phyloP scores from a whole-genome alignment of 768 basidiomycete species.

The Hirschioporus abietinus region DNA sequence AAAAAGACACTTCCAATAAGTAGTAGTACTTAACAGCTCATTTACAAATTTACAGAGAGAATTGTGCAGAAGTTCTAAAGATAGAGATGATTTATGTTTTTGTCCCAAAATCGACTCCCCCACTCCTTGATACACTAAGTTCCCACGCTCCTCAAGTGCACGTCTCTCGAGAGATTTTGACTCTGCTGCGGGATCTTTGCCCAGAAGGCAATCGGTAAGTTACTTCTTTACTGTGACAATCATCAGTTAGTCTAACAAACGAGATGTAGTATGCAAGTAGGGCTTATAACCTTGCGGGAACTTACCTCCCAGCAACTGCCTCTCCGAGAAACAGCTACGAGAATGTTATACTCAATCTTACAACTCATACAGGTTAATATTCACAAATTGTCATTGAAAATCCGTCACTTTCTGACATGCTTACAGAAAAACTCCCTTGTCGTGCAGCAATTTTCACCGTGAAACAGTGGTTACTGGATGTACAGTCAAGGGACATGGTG shows the following conservation, averaged over 20 bases:
- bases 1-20: too few species aligned
- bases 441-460: conserved; percentile 94
- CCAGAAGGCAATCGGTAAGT: conserved; percentile 73
- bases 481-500: conserved; percentile 70
- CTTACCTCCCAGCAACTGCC: conserved; percentile 84
- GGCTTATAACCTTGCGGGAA: conserved; percentile 90
- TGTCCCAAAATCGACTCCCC: too few species aligned
- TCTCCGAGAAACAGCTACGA: conserved; percentile 72
- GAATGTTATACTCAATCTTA: conserved; percentile 81
- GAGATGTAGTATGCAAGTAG: conserved; percentile 68
- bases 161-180: conserved; percentile 72
- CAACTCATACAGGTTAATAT: conserved; percentile 78
- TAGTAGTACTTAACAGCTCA: too few species aligned
- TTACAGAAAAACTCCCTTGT: conserved; percentile 74
- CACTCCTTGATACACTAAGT: too few species aligned
- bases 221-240: conserved; percentile 4
- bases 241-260: conserved; percentile 24
- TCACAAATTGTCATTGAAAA: background rate
- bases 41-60: too few species aligned
- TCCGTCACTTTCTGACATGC: conserved; percentile 9
- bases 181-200: conserved; percentile 74
- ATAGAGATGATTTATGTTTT: too few species aligned
- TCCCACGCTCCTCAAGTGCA: too few species aligned
- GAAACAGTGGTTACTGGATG: conserved; percentile 81
- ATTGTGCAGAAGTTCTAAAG: too few species aligned